phyloP scores from a whole-genome alignment of 768 basidiomycete species.

The Xerocomellus intermedius region DNA sequence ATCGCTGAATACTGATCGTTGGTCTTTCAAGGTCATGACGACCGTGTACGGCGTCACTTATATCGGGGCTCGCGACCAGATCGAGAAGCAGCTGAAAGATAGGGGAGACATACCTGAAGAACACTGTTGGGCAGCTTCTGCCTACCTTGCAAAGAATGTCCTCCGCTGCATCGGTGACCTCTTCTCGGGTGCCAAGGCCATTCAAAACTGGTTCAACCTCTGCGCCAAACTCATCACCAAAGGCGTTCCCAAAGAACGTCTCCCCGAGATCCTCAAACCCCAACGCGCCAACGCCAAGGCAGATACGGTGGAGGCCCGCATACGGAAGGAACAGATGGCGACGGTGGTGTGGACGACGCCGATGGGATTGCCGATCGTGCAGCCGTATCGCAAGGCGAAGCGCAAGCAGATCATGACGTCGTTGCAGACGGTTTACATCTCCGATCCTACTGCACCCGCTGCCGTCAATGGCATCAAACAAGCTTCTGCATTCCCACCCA shows the following conservation, averaged over 20 bases:
- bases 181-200: slow-evolving; percentile 88
- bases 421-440: slow-evolving; percentile 85
- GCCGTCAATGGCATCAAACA: slow-evolving; percentile 87
- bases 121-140: slow-evolving; percentile 67
- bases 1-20: not conserved
- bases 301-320: slow-evolving; percentile 34
- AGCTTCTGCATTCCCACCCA: slow-evolving; percentile 96
- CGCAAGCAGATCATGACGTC: slow-evolving; percentile 83
- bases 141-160: slow-evolving; percentile 79
- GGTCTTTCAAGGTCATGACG: slow-evolving; percentile 78
- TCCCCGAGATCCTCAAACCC: slow-evolving; percentile 42
- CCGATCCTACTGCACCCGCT: slow-evolving; percentile 75
- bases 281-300: slow-evolving; percentile 10
- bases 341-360: slow-evolving; percentile 96
- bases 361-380: slow-evolving; percentile 92
- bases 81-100: slow-evolving; percentile 83
- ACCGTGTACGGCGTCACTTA: slow-evolving; percentile 98
- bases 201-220: slow-evolving; percentile 87
- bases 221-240: slow-evolving; percentile 84
- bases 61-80: slow-evolving; percentile 92
- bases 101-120: slow-evolving; percentile 70
- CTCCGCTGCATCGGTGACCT: slow-evolving; percentile 85
- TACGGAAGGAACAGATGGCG: slow-evolving; percentile 91
- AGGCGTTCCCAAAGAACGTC: slow-evolving; percentile 73
- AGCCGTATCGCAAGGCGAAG: slow-evolving; percentile 86